These are phyloP conservation scores for Elongisporangium prolatum DNA, from an alignment of 352 stramenopile genomes.

Conservation along the genomic window DNA sequence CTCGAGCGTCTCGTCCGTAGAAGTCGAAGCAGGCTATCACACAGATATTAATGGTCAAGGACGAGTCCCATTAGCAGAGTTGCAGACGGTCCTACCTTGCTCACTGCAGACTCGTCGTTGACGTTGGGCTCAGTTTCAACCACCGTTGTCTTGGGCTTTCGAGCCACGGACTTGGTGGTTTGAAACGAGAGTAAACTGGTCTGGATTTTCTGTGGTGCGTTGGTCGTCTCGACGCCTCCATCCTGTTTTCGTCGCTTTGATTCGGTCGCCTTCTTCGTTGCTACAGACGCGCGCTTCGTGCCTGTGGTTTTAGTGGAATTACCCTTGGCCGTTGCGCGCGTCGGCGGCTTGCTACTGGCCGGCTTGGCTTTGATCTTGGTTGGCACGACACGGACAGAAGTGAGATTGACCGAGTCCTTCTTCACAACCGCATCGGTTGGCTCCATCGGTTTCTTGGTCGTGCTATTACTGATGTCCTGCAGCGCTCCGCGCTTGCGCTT, in stretches of 20 bases:
- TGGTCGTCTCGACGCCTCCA: slow-evolving; percentile 18
- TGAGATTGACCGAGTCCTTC: slow-evolving; percentile 13
- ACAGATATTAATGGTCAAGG: background rate
- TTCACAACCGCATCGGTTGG: slow-evolving; percentile 12
- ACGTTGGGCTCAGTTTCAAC: background rate
- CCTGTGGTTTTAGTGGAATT: slow-evolving; percentile 9
- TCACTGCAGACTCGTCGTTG: background rate
- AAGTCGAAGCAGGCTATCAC: background rate
- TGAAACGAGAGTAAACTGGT: slow-evolving; percentile 72
- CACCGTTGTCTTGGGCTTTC: background rate
- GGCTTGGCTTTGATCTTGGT: slow-evolving; percentile 10
- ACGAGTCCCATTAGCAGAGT: background rate
- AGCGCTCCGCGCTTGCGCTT: slow-evolving; percentile 77
- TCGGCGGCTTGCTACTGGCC: slow-evolving; percentile 18
- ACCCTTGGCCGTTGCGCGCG: background rate
- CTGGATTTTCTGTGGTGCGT: slow-evolving; percentile 45
- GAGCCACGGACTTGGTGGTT: slow-evolving; percentile 7
- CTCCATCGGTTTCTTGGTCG: slow-evolving; percentile 29
- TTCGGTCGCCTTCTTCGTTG: slow-evolving; percentile 27
- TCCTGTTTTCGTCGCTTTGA: slow-evolving; percentile 45
- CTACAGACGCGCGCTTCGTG: slow-evolving; percentile 16
- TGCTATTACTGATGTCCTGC: slow-evolving; percentile 79
- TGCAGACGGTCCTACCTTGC: background rate
- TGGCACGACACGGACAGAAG: slow-evolving; percentile 1
- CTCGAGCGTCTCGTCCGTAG: background rate